Percentiles rank a stretch among this genome's conserved stretches.
phyloP scores from a whole-genome alignment of 306 rosid species.

The Acmispon strigosus region DNA sequence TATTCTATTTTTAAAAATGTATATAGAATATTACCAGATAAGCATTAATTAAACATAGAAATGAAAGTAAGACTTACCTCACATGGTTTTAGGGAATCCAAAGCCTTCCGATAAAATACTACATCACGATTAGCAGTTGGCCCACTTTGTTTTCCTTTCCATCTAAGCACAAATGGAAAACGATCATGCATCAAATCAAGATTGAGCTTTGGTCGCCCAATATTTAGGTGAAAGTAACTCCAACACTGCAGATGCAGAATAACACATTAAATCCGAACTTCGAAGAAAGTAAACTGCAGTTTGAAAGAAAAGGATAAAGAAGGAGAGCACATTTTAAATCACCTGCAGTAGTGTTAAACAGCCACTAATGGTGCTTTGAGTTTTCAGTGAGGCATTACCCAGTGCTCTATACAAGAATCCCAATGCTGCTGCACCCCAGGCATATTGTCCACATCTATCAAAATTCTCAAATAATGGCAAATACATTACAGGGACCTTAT shows the following conservation, averaged over 20 bases:
- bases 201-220: slow-evolving; percentile 95
- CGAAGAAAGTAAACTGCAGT: background rate
- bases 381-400: slow-evolving; percentile 90
- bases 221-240: slow-evolving; percentile 94
- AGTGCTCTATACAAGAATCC: slow-evolving; percentile 90
- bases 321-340: background rate
- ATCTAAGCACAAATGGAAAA: slow-evolving; percentile 89
- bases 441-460: slow-evolving; percentile 72
- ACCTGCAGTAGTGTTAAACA: slow-evolving; percentile 97
- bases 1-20: slow-evolving; percentile 5
- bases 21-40: background rate
- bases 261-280: background rate
- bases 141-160: slow-evolving; percentile 98
- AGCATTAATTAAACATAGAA: slow-evolving; percentile 1
- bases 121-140: slow-evolving; percentile 98
- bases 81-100: slow-evolving; percentile 78
- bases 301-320: background rate
- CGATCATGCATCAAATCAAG: slow-evolving; percentile 67
- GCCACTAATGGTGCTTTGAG: slow-evolving; percentile 98
- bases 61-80: slow-evolving; percentile 57
- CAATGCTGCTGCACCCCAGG: slow-evolving; percentile 95
- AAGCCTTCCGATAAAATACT: slow-evolving; percentile 88
- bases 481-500: slow-evolving; percentile 99
- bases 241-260: slow-evolving; percentile 66
- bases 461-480: slow-evolving; percentile 92